Base-by-base conservation (phyloP, 768 basidiomycete genomes). In the Amanita jacksonii region DNA sequence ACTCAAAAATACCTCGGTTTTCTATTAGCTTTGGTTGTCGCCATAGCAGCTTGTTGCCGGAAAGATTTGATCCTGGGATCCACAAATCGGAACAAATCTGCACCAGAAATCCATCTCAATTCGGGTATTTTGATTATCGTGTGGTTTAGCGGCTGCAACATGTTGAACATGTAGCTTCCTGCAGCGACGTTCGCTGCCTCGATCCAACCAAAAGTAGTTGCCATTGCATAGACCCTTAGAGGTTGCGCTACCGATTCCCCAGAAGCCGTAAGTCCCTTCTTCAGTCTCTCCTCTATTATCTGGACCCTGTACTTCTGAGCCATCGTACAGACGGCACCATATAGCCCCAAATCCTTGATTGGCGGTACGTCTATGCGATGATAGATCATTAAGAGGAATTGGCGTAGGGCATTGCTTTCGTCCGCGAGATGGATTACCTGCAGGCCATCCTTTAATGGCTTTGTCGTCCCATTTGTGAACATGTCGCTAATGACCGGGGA, bases 401-500 rank as follows among this genome's bases (percentile, higher is more conserved):
- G 43, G 19, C 33, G 34, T 16, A 54, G 23, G 15, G 23, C 40
- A 15, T 45, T 8, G 27, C 40, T 46, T 24, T 50, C 37, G n/a
- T 56, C 53, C 8, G 31, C 31, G 8, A 57, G 22, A 5, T 32
- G 28, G 46, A 45, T 48, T 35, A 43, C 34, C 10, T n/a, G 41
- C 19, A 20, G 27, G 18, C 39, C 45, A 24, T 50, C 28, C 20
- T 38, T 44, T 32, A 12, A 15, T 15, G 22, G 41, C 31, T 9
- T 22, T 12, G 8, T n/a, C 31, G 53, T 52, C 5, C 58, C 57
- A 12, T 59, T 23, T 2, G 52, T 30, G 36, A 63, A 54, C 64
- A 66, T 65, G 36, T 47, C 54, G 16, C 40, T 43, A 44, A 66
- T 64, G 9, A 62, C 41, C 3, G 60, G 54, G 1, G 67, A 66